Conservation (phyloP, 495 filamentous ascomycete species). For the Pseudomonodictys pantanalensis region DNA sequence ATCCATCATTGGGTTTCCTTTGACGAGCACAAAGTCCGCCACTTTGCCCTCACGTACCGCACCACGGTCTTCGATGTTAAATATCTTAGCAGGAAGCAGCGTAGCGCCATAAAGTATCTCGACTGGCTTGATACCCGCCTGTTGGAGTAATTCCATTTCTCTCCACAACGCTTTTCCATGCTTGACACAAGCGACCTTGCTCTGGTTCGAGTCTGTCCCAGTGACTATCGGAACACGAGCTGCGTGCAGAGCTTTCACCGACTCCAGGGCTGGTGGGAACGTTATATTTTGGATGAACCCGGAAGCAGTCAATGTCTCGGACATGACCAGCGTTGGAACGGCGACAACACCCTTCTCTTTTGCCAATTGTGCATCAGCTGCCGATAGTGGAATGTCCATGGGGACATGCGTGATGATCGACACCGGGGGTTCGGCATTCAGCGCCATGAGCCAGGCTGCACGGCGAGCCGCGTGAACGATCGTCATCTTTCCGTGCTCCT, state of each 20-base stretch:
- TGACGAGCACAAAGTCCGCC: constrained; percentile 45
- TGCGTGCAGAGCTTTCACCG: constrained; percentile 34
- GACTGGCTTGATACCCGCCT: constrained; percentile 35
- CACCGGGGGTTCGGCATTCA: constrained; percentile 22
- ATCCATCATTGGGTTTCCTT: constrained; percentile 42
- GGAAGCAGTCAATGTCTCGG: constrained; percentile 27
- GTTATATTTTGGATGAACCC: constrained; percentile 29
- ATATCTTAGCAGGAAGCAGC: constrained; percentile 38
- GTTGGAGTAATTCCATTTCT: constrained; percentile 36
- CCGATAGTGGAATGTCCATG: constrained; percentile 35
- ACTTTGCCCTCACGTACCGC: constrained; percentile 40
- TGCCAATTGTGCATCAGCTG: constrained; percentile 22
- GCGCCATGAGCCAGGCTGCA: constrained; percentile 30
- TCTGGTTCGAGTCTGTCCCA: constrained; percentile 41
- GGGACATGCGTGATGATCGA: constrained; percentile 43
- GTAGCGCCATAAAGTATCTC: constrained; percentile 40
- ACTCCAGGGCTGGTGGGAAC: constrained; percentile 32
- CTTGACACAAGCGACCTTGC: constrained; percentile 22
- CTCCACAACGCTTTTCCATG: constrained; percentile 33
- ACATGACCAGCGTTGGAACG: constrained; percentile 40
- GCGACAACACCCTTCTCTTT: constrained; percentile 23
- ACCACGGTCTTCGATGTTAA: constrained; percentile 42
- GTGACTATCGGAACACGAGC: constrained; percentile 40
- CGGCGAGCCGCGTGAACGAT: constrained; percentile 38
- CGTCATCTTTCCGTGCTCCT: constrained; percentile 28